phyloP scores from a whole-genome alignment of 2,329 filamentous ascomycete species.

The Pleurostoma richardsiae region DNA sequence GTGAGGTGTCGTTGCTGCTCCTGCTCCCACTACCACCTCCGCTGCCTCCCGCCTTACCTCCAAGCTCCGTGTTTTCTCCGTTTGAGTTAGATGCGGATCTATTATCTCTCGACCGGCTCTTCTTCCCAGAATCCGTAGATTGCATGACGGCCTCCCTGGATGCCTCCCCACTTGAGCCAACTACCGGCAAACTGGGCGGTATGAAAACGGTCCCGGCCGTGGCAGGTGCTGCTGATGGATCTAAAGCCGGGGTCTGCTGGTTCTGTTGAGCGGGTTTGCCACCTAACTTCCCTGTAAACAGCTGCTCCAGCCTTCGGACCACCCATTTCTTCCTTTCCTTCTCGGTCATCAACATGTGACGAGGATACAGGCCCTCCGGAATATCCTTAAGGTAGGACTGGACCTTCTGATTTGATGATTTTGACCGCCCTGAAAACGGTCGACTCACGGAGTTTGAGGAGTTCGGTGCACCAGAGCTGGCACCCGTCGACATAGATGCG shows the following conservation, averaged over 20 bases:
- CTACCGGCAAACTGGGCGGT: neutral
- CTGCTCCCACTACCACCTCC: constrained; percentile 19
- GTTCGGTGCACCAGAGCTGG: constrained; percentile 22
- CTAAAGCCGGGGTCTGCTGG: no score
- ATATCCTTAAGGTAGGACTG: constrained; percentile 69
- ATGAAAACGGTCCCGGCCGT: no score
- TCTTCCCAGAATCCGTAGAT: constrained; percentile 26
- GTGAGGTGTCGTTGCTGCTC: constrained; percentile 32
- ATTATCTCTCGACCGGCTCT: constrained; percentile 35
- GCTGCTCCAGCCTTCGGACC: constrained; percentile 70
- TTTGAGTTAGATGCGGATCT: constrained; percentile 40
- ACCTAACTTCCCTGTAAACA: constrained; percentile 69
- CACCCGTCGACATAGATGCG: constrained; percentile 59
- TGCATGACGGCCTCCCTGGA: constrained; percentile 46
- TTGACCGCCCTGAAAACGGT: constrained; percentile 27
- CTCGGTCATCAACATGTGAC: constrained; percentile 59
- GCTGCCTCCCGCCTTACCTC: constrained; percentile 25
- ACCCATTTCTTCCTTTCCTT: constrained; percentile 72
- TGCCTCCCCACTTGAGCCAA: constrained; percentile 20
- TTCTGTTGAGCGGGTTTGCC: constrained; percentile 11
- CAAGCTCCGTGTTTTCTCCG: constrained; percentile 34
- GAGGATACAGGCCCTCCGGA: constrained; percentile 62
- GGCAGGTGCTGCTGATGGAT: no score
- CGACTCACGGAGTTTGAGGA: constrained; percentile 35
- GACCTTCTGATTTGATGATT: constrained; percentile 54